Evolutionary conservation across 441 rosid species (phyloP).

Genomic region (Cnidoscolus chayamansa): DNA sequence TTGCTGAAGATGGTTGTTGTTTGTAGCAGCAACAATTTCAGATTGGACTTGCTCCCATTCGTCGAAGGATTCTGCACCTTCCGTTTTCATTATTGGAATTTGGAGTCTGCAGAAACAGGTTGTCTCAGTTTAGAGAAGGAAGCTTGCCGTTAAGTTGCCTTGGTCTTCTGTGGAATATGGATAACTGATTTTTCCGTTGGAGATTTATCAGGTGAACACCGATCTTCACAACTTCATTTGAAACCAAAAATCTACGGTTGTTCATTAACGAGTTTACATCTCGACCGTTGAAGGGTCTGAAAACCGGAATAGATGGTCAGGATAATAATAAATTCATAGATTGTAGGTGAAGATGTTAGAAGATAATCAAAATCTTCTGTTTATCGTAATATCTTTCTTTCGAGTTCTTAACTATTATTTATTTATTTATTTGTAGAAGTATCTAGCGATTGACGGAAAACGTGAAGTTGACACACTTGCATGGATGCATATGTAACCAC

Average conservation of each 20-base stretch:
- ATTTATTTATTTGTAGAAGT: not conserved
- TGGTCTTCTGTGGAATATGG: not conserved
- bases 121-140: not conserved
- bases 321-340: not conserved
- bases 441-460: not conserved
- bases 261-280: not conserved
- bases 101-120: not conserved
- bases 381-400: not conserved
- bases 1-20: constrained; percentile 7
- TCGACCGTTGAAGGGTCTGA: not conserved
- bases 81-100: constrained; percentile 17
- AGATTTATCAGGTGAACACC: no score
- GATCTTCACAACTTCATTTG: no score
- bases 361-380: not conserved
- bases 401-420: no score
- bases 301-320: not conserved
- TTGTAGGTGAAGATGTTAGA: not conserved
- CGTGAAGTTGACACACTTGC: not conserved
- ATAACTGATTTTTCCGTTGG: constrained; percentile 11
- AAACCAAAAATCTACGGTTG: not conserved
- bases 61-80: constrained; percentile 21
- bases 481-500: not conserved
- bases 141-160: not conserved
- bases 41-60: constrained; percentile 34
- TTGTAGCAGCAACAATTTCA: constrained; percentile 8